Percentiles rank a stretch among this genome's conserved stretches.
These are phyloP conservation scores for Hypoxylon cercidicola DNA, from an alignment of 495 filamentous ascomycete genomes.

Conservation along the genomic window DNA sequence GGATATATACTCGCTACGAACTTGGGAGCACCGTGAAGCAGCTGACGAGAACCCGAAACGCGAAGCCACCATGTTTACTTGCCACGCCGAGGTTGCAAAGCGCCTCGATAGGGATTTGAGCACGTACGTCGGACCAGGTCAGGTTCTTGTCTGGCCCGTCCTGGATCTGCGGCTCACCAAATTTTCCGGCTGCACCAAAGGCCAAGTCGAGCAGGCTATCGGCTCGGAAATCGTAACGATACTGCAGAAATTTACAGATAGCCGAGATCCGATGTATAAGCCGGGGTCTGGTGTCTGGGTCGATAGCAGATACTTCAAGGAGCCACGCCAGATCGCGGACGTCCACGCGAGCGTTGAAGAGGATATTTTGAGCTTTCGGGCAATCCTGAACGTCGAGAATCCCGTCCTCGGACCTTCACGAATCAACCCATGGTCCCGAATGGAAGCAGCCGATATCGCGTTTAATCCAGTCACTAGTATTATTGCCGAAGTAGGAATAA, in stretches of 20 bases:
- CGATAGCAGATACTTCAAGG: not conserved
- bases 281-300: slow-evolving; percentile 3
- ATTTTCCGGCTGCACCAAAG: not conserved
- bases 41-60: not conserved
- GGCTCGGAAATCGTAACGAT: not conserved
- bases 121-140: not conserved
- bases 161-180: not conserved
- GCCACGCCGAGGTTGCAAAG: not conserved
- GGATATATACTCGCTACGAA: not conserved
- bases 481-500: not conserved
- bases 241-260: not conserved
- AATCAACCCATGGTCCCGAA: not conserved
- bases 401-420: not conserved
- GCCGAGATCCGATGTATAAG: not conserved
- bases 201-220: not conserved
- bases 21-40: not conserved
- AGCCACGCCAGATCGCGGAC: slow-evolving; percentile 5
- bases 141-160: not conserved
- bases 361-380: not conserved
- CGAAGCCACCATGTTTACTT: not conserved
- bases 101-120: not conserved
- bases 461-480: slow-evolving; percentile 3
- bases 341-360: not conserved
- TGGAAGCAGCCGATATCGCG: not conserved
- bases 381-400: slow-evolving; percentile 3